phyloP scores from a whole-genome alignment of 2,329 filamentous ascomycete species.

The Cladosporium sp. region DNA sequence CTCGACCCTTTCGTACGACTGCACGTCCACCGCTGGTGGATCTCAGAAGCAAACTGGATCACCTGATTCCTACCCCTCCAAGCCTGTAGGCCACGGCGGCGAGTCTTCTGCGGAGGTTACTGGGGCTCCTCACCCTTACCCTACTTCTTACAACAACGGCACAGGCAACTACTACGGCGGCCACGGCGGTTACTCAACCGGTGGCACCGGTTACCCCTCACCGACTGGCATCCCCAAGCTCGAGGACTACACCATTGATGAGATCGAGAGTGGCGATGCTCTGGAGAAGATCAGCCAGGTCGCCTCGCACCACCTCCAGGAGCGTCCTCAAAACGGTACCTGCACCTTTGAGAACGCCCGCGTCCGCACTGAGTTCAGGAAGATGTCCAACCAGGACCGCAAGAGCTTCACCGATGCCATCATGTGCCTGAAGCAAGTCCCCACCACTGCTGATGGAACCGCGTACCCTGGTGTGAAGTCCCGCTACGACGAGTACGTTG shows the following conservation, averaged over 20 bases:
- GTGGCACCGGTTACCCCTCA: not conserved
- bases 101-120: constrained; percentile 4
- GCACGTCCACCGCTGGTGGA: not conserved
- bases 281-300: constrained; percentile 4
- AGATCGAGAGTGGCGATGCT: constrained; percentile 10
- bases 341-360: constrained; percentile 23
- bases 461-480: constrained; percentile 22
- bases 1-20: not conserved
- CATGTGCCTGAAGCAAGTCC: constrained; percentile 24
- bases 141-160: constrained; percentile 13
- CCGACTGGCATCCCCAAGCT: constrained; percentile 8
- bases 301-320: constrained; percentile 5
- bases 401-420: constrained; percentile 23
- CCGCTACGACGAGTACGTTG: constrained; percentile 27
- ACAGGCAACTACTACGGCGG: constrained; percentile 1
- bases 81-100: not conserved
- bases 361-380: constrained; percentile 19
- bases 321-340: not conserved
- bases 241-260: not conserved
- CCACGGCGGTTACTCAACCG: not conserved
- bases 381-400: constrained; percentile 20
- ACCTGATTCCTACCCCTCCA: not conserved
- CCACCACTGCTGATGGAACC: not conserved
- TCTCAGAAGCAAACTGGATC: not conserved
- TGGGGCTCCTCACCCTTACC: constrained; percentile 1